Conservation (phyloP, 495 filamentous ascomycete species). For the Neurospora tetrasperma region DNA sequence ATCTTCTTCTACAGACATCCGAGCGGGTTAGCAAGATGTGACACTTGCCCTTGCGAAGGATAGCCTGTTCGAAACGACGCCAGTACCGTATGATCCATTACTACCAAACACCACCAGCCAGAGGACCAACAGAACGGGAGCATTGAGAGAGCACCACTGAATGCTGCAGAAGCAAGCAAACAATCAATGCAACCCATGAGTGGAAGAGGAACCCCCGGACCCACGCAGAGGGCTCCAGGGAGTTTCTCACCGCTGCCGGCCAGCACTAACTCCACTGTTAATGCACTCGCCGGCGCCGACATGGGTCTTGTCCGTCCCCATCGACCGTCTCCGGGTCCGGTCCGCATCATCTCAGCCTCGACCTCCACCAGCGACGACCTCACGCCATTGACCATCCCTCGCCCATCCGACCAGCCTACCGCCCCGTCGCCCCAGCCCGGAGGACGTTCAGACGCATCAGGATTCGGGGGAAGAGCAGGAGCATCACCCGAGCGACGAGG, state of each 20-base stretch:
- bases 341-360: not conserved
- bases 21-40: not conserved
- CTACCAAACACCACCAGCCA: not conserved
- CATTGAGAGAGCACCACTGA: not conserved
- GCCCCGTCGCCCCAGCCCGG: not conserved
- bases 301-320: not conserved
- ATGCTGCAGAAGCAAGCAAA: slow-evolving; percentile 4
- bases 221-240: slow-evolving; percentile 39
- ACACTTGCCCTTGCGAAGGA: not conserved
- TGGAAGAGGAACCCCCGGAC: slow-evolving; percentile 14
- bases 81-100: not conserved
- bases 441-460: slow-evolving; percentile 8
- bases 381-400: not conserved
- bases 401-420: not conserved
- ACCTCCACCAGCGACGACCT: not conserved
- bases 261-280: slow-evolving; percentile 3
- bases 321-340: not conserved
- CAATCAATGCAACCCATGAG: slow-evolving; percentile 38
- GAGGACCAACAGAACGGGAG: not conserved
- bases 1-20: not conserved
- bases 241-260: slow-evolving; percentile 44
- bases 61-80: not conserved
- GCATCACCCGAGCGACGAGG: slow-evolving; percentile 34
- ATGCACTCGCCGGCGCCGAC: not conserved
- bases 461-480: slow-evolving; percentile 16